These are phyloP conservation scores for Cystoderma amianthinum DNA, from an alignment of 768 basidiomycete genomes.

Conservation along the genomic window DNA sequence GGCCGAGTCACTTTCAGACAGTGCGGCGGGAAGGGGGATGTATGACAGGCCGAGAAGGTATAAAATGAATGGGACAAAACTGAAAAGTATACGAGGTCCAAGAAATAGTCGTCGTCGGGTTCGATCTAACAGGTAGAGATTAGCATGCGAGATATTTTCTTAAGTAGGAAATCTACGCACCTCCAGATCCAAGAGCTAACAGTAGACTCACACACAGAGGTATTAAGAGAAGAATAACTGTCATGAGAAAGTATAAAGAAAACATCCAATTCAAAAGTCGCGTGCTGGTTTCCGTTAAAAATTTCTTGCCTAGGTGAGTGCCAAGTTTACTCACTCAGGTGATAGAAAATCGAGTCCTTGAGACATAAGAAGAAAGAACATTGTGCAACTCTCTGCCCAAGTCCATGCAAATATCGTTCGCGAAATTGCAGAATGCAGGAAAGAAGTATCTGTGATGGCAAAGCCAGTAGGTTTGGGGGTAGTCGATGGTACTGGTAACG, in stretches of 20 bases:
- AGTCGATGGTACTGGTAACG: slow-evolving; percentile 30
- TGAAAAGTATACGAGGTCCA: slow-evolving; percentile 29
- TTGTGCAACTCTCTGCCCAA: slow-evolving; percentile 68
- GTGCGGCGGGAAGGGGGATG: slow-evolving; percentile 57
- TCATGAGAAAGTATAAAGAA: slow-evolving; percentile 56
- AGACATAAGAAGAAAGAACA: slow-evolving; percentile 69
- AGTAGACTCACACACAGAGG: slow-evolving; percentile 61
- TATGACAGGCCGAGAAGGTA: slow-evolving; percentile 59
- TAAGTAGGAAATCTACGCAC: too few species aligned
- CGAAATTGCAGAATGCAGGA: slow-evolving; percentile 49
- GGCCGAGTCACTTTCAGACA: slow-evolving; percentile 30
- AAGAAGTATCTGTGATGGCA: slow-evolving; percentile 10
- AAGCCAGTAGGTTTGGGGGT: slow-evolving; percentile 14
- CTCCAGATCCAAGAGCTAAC: slow-evolving; percentile 31
- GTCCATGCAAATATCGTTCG: slow-evolving; percentile 58
- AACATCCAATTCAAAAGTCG: slow-evolving; percentile 63
- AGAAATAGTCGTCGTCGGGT: too few species aligned
- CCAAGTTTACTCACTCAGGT: slow-evolving; percentile 45
- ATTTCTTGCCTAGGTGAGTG: too few species aligned
- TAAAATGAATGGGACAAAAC: slow-evolving; percentile 41
- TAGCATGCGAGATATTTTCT: too few species aligned
- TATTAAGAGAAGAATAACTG: slow-evolving; percentile 55
- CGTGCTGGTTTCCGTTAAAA: slow-evolving; percentile 41
- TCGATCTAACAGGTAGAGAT: not conserved
- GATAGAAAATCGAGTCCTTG: slow-evolving; percentile 55